Evolutionary conservation across 768 basidiomycete genomes (phyloP), one percentile per base, ranked within the genome.

Genomic region (Amyloporia xantha): DNA sequence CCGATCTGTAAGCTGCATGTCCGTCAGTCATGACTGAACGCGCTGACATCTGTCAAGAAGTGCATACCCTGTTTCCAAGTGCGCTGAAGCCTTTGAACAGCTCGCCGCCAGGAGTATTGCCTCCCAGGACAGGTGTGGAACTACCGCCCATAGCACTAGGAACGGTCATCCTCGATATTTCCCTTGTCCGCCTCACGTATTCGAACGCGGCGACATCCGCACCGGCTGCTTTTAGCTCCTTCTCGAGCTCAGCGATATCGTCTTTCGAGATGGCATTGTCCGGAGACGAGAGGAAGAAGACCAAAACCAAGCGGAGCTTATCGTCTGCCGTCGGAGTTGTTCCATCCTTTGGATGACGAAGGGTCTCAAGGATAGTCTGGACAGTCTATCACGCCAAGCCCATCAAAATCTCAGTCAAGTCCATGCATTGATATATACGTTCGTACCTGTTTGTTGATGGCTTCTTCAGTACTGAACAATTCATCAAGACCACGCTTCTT

Each of bases 401-500:
- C 44, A 35, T 27, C 10, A 37, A 24, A n/a, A n/a, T n/a, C n/a
- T n/a, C n/a, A n/a, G n/a, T n/a, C n/a, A 33, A 35, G 24, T 25
- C 30, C 19, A 5, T 23, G 38, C 20, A 5, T 17, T 3, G 27
- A 46, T 40, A n/a, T n/a, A n/a, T n/a, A n/a, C n/a, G n/a, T n/a
- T n/a, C 67, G 45, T 56, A 88, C 89, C 73, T 91, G 91, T 63
- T 91, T 92, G 23, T 76, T 75, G 54, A 89, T 87, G 4, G 84
- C 81, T 66, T 99, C 96, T 71, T 99, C 96, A 24, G 84, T 83
- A 60, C 93, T 93, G 71, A 96, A 98, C n/a, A 99, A 74, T 60
- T 95, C 95, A 65, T 99, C 96, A 26, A 99, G 75, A 3, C 90
- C 91, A 28, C 96, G 81, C 50, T 83, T 84, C 70, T 97, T 97